Conservation (phyloP, 2,329 filamentous ascomycete genomes). For the Fonsecaea nubica region DNA sequence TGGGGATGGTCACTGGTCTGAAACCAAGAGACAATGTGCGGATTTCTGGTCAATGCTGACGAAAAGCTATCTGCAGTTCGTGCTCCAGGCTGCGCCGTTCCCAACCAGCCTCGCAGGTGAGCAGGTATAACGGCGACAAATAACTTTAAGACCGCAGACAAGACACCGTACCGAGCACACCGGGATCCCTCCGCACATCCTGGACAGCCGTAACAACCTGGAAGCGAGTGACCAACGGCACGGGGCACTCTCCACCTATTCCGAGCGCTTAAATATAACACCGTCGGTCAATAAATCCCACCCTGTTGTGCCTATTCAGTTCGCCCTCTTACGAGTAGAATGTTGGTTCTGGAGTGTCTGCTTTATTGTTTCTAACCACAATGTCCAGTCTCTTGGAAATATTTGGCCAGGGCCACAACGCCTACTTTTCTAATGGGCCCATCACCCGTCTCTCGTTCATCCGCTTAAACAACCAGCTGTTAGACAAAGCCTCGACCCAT, state of each 20-base stretch:
- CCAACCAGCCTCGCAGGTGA: constrained; percentile 5
- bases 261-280: constrained; percentile 9
- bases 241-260: neutral
- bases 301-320: neutral
- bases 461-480: constrained; percentile 53
- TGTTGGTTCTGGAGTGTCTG: neutral
- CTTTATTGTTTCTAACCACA: neutral
- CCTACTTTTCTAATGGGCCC: constrained; percentile 50
- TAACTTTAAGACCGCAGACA: neutral
- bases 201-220: neutral
- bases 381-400: constrained; percentile 24
- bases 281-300: constrained; percentile 3
- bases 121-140: neutral
- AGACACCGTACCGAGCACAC: neutral
- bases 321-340: neutral
- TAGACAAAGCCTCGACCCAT: constrained; percentile 55
- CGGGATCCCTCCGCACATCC: constrained; percentile 3
- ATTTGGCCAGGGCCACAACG: constrained; percentile 27
- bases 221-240: neutral
- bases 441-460: constrained; percentile 58
- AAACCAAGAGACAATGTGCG: neutral
- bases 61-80: neutral
- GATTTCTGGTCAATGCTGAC: neutral
- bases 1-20: neutral
- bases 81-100: neutral